phyloP scores from a whole-genome alignment of 1,139 yeast genomes.

The Taphrina flavorubra region DNA sequence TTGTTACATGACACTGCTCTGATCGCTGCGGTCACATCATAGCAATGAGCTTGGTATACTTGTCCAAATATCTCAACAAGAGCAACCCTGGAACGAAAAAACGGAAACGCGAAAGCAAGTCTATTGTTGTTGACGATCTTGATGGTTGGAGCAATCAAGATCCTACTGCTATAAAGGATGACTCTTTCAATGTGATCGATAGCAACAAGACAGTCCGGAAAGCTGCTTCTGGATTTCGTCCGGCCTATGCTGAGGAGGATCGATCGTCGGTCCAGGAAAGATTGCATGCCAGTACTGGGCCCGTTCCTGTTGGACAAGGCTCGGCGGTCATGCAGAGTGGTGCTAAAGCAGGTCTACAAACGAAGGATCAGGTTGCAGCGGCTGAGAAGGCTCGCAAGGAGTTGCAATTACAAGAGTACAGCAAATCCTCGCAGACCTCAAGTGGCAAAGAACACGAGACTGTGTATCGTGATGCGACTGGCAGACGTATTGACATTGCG shows the following conservation, averaged over 20 bases:
- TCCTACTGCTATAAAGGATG: slow-evolving; percentile 42
- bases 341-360: slow-evolving; percentile 58
- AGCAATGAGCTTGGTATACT: slow-evolving; percentile 23
- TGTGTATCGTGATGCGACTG: slow-evolving; percentile 66
- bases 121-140: slow-evolving; percentile 48
- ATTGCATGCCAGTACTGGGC: slow-evolving; percentile 38
- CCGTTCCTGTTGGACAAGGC: slow-evolving; percentile 38
- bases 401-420: slow-evolving; percentile 46
- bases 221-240: slow-evolving; percentile 24
- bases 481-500: slow-evolving; percentile 58
- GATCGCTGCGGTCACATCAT: too few species aligned
- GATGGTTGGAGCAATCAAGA: slow-evolving; percentile 46
- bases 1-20: too few species aligned
- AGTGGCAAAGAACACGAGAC: slow-evolving; percentile 52
- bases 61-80: slow-evolving; percentile 53
- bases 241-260: slow-evolving; percentile 16
- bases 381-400: slow-evolving; percentile 51
- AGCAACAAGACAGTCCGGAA: neutral
- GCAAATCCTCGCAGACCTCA: slow-evolving; percentile 43
- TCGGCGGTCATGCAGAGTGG: slow-evolving; percentile 52
- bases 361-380: slow-evolving; percentile 54
- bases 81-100: slow-evolving; percentile 49
- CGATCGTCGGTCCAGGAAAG: neutral
- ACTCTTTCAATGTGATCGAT: slow-evolving; percentile 28
- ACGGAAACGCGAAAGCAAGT: slow-evolving; percentile 47